These are phyloP conservation scores for Udeniomyces megalosporus DNA, from an alignment of 768 basidiomycete genomes.

Conservation along the genomic window DNA sequence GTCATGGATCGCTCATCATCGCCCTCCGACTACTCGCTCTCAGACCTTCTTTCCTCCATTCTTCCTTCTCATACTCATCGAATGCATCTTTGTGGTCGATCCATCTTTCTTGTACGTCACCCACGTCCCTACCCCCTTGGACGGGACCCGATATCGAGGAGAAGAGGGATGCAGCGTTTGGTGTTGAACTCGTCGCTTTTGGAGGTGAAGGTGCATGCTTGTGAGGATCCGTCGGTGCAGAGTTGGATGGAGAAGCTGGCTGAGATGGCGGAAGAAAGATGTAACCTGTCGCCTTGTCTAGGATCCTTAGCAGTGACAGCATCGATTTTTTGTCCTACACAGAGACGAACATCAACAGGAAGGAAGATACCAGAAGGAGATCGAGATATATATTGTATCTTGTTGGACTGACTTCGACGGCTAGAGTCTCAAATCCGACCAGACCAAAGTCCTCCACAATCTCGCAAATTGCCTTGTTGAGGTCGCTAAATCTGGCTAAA, in stretches of 20 bases:
- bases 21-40: constrained; percentile 14
- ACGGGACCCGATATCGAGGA: constrained; percentile 37
- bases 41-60: constrained; percentile 65
- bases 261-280: constrained; percentile 49
- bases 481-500: constrained; percentile 51
- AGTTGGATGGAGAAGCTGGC: constrained; percentile 17
- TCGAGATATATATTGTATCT: no score
- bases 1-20: background rate
- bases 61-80: constrained; percentile 60
- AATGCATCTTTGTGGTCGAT: constrained; percentile 66
- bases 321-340: constrained; percentile 96
- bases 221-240: constrained; percentile 23
- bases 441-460: constrained; percentile 85
- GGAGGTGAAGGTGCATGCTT: constrained; percentile 23
- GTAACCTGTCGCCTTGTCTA: constrained; percentile 87
- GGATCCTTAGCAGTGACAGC: constrained; percentile 62
- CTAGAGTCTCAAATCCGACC: constrained; percentile 90
- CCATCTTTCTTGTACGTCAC: constrained; percentile 87
- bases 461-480: constrained; percentile 81
- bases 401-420: constrained; percentile 83
- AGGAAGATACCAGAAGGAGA: background rate
- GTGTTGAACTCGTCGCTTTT: constrained; percentile 18
- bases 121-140: constrained; percentile 31
- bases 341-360: background rate
- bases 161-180: constrained; percentile 54